Conservation (phyloP, 257 asterid species). For the Petunia axillaris region DNA sequence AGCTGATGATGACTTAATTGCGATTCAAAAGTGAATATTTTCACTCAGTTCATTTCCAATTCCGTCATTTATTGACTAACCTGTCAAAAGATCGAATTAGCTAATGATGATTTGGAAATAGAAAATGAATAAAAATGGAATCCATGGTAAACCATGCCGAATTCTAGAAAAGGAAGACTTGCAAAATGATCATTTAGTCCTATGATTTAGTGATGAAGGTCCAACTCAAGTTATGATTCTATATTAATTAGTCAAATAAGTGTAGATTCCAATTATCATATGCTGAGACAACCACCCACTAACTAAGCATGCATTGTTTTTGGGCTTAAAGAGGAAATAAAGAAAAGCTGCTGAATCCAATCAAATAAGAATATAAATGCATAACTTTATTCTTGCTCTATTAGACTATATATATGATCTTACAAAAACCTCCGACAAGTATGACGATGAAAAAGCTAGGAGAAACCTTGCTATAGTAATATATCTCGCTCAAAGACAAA, state of each 20-base stretch:
- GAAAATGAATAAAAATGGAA: background rate
- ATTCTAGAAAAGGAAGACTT: slow-evolving; percentile 24
- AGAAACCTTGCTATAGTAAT: background rate
- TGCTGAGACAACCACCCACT: background rate
- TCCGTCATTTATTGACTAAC: background rate
- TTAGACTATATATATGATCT: too few relatives aligned
- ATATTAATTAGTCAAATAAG: background rate
- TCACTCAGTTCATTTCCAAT: background rate
- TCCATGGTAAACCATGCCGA: background rate
- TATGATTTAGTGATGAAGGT: background rate
- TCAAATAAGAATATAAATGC: background rate
- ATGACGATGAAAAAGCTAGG: background rate
- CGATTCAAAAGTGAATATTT: background rate
- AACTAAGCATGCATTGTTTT: slow-evolving; percentile 8
- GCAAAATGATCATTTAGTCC: background rate
- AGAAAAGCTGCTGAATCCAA: background rate
- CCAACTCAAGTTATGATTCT: background rate
- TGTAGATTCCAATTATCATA: background rate
- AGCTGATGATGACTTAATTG: background rate
- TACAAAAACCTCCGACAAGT: background rate
- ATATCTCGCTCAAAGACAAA: background rate
- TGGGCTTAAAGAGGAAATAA: background rate
- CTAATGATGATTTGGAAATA: background rate
- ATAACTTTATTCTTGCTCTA: too few relatives aligned
- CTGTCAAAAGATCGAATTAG: background rate